Base-by-base conservation (phyloP, 148 eudicot species). In the Tetragonia tetragonoides region DNA sequence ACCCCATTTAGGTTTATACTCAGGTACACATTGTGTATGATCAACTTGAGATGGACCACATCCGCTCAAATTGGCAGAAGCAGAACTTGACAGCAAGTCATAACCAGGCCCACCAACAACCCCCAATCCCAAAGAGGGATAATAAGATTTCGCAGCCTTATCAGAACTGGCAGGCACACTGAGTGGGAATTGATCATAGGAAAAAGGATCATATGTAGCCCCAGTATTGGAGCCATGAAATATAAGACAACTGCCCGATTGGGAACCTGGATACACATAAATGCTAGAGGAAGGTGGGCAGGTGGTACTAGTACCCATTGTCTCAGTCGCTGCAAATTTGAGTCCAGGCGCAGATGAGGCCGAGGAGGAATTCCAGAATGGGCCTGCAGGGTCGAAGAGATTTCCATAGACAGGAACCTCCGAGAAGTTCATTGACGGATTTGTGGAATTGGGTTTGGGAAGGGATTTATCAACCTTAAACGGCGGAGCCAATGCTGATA, bases 401-500 rank as follows among this genome's bases (percentile, higher is more conserved):
- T 83, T 68, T 67, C 78, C 82, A 65, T 84, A 75, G 21, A 37
- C 78, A 7, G 88, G 80, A 69, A 79, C 75, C n/a, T 89, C 88
- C 64, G 83, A 68, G 82, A 84, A 86, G 78, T 85, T 78, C 81
- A 57, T 38, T 16, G 74, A 57, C 15, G 85, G 74, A 83, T 84
- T 87, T 10, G 88, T 86, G 9, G 90, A 46, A 83, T 66, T 81
- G 70, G 88, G 84, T 60, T 85, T 90, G 54, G 87, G 74, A 77
- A 81, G 82, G 24, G 88, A 83, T 68, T 89, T 85, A 79, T 92
- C 93, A 49, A 95, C 86, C 64, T 86, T 87, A 81, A 93, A 95
- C 15, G 99, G 97, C 18, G 92, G 94, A 66, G 99, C 97, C 80
- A 85, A 83, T 80, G 98, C 86, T 40, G 99, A 95, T 78, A 95